Conservation (phyloP, 1,284 basidiomycete species). For the Fomitiporia mediterranea region DNA sequence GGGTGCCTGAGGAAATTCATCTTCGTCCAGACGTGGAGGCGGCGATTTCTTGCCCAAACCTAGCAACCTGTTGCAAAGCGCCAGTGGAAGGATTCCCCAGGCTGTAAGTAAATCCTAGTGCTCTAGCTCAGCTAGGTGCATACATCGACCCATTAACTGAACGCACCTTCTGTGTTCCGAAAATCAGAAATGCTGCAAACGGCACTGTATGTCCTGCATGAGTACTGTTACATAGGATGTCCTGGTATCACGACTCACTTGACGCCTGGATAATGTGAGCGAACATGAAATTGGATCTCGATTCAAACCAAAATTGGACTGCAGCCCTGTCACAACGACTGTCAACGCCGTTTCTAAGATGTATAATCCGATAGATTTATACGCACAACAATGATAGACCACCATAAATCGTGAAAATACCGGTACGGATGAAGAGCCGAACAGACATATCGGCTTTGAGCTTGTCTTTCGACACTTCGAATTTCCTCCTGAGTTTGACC, state of each 20-base stretch:
- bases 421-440: constrained; percentile 5
- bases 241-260: background rate
- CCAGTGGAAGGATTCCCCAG: constrained; percentile 2
- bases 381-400: constrained; percentile 4
- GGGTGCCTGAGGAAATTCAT: background rate
- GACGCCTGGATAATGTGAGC: background rate
- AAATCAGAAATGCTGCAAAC: constrained; percentile 2
- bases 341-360: background rate
- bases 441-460: background rate
- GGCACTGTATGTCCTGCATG: background rate
- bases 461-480: background rate
- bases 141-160: background rate
- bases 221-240: background rate
- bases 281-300: background rate
- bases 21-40: background rate
- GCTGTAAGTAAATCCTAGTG: constrained; percentile 2
- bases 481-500: background rate
- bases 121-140: background rate
- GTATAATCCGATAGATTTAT: background rate
- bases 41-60: background rate
- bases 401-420: background rate
- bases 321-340: background rate
- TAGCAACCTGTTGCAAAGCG: constrained; percentile 1
- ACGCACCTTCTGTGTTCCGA: constrained; percentile 8
- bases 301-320: background rate